Evolutionary conservation across 2,329 filamentous ascomycete species (phyloP), one percentile per base, ranked within the genome.

Genomic region (Apiospora pterosperma): DNA sequence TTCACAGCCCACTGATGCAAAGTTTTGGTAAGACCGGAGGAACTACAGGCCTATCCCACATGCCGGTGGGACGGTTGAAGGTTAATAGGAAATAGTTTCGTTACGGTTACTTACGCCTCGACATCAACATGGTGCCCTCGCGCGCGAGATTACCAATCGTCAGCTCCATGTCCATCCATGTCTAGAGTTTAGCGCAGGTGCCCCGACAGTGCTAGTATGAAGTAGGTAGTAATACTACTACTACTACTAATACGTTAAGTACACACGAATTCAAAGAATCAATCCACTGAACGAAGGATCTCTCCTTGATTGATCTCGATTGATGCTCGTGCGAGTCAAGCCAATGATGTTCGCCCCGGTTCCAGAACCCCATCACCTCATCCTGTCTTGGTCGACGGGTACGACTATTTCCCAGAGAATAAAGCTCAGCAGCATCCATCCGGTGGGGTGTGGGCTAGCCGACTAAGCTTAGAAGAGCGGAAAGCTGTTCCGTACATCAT

Each of bases 401-500:
- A n/a, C n/a, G n/a, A n/a, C 44, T 14, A 14, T 52, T 52, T 44
- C 25, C 44, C 23, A 4, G 25, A n/a, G n/a, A n/a, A n/a, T n/a
- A n/a, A n/a, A n/a, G n/a, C n/a, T n/a, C n/a, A n/a, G n/a, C n/a
- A n/a, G n/a, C n/a, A n/a, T n/a, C n/a, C n/a, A n/a, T n/a, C n/a
- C n/a, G n/a, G n/a, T n/a, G n/a, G n/a, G n/a, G n/a, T n/a, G n/a
- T n/a, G n/a, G 28, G 10, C 19, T 55, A 34, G 28, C 48, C 48
- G n/a, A n/a, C n/a, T n/a, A n/a, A n/a, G 28, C 11, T 28, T 55
- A 55, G 28, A 55, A 34, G 28, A 55, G 48, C 48, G 48, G 48
- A 55, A 55, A 55, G 48, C 28, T 28, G 48, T 55, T 55, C 48
- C 48, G 48, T 55, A 28, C 48, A 55, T 55, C 48, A 52, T 52